phyloP scores from a whole-genome alignment of 306 rosid species.

The Rosa chinensis region DNA sequence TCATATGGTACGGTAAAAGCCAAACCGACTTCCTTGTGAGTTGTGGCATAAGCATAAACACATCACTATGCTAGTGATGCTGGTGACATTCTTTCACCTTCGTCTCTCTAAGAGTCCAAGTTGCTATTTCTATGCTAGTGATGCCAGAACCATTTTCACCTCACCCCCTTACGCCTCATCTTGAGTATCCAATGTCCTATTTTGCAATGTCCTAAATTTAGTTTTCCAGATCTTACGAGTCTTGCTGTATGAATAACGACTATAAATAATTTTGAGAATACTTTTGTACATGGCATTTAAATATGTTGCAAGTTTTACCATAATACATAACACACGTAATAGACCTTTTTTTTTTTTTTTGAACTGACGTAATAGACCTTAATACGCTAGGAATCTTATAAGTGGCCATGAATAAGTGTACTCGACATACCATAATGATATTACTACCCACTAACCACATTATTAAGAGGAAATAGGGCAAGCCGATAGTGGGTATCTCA shows the following conservation, averaged over 20 bases:
- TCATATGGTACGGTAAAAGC: conserved; percentile 13
- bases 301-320: no score
- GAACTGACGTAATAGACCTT: no score
- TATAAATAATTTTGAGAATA: not conserved
- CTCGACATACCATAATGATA: no score
- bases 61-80: not conserved
- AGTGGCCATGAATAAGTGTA: no score
- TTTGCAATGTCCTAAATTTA: not conserved
- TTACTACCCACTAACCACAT: no score
- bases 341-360: no score
- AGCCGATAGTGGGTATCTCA: no score
- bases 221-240: not conserved
- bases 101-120: not conserved
- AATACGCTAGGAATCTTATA: no score
- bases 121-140: not conserved
- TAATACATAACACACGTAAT: no score
- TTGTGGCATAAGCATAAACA: not conserved
- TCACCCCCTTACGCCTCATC: not conserved
- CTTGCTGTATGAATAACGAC: not conserved
- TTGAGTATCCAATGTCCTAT: not conserved
- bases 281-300: no score
- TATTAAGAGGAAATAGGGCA: no score
- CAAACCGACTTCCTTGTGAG: not conserved
- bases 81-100: not conserved
- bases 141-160: not conserved